Percentiles rank a stretch among this genome's conserved stretches.
Evolutionary conservation across 2,329 filamentous ascomycete species (phyloP).

Genomic region (Scedosporium apiospermum): DNA sequence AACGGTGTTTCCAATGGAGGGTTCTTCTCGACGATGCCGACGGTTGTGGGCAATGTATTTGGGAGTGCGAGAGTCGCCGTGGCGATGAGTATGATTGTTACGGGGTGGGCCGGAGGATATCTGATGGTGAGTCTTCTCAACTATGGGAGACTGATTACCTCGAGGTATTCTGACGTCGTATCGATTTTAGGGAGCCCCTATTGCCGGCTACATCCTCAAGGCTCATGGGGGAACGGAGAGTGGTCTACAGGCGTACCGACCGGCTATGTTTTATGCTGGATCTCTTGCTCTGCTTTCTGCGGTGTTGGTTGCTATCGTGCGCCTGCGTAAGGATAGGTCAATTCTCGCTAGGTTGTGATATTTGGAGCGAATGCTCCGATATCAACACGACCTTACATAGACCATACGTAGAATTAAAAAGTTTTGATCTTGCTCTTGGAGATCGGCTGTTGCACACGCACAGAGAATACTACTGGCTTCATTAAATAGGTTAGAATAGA

Average conservation of each 20-base stretch:
- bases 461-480: no score
- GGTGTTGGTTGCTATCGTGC: slow-evolving; percentile 29
- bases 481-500: no score
- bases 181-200: slow-evolving; percentile 37
- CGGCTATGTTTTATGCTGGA: slow-evolving; percentile 54
- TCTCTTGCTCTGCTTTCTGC: slow-evolving; percentile 37
- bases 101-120: slow-evolving; percentile 52
- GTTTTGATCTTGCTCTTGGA: no score
- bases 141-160: no score
- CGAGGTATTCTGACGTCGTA: slow-evolving; percentile 7
- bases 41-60: slow-evolving; percentile 50
- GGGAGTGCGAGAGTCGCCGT: slow-evolving; percentile 43
- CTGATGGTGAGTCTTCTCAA: slow-evolving; percentile 34
- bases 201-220: slow-evolving; percentile 49
- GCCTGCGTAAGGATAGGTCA: slow-evolving; percentile 30
- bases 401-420: no score
- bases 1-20: slow-evolving; percentile 53
- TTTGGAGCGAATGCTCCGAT: no score
- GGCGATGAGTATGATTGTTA: slow-evolving; percentile 53
- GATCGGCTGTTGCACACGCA: no score
- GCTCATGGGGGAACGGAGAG: slow-evolving; percentile 40
- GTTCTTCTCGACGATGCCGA: slow-evolving; percentile 56
- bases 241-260: slow-evolving; percentile 43
- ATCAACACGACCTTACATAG: no score
- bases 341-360: slow-evolving; percentile 24